Percentiles rank a stretch among this genome's conserved stretches.
These are phyloP conservation scores for Closterium sp. DNA, from an alignment of 139 green algal genomes.

Conservation along the genomic window DNA sequence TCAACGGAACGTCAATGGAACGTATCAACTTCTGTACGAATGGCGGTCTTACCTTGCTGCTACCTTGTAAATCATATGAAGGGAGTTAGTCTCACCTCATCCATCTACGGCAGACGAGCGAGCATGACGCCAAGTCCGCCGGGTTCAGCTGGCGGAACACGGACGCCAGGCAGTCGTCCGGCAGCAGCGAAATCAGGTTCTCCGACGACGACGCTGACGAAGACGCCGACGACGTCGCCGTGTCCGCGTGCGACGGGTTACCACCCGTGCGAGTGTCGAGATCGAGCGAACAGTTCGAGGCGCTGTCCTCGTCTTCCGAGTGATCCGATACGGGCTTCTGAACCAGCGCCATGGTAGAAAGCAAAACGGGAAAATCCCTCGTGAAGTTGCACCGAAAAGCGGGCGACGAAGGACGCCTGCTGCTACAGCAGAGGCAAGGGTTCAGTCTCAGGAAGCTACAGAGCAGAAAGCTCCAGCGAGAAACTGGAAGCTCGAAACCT, in stretches of 20 bases:
- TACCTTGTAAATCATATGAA: too few relatives aligned
- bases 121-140: slow-evolving; percentile 16
- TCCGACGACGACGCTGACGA: neutral
- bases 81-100: slow-evolving; percentile 15
- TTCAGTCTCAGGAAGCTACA: too few relatives aligned
- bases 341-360: neutral
- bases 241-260: neutral
- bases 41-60: too few relatives aligned
- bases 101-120: slow-evolving; percentile 25
- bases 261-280: neutral
- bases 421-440: too few relatives aligned
- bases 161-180: slow-evolving; percentile 20
- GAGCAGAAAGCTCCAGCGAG: neutral
- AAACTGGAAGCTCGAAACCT: neutral
- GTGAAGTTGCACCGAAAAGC: too few relatives aligned
- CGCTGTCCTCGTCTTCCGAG: neutral
- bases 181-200: slow-evolving; percentile 21
- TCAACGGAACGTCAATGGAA: too few relatives aligned
- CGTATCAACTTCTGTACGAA: too few relatives aligned
- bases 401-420: too few relatives aligned
- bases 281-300: neutral
- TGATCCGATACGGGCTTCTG: neutral
- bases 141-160: slow-evolving; percentile 17
- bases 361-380: too few relatives aligned
- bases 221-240: neutral